Evolutionary conservation across 306 rosid species (phyloP), one percentile per base, ranked within the genome.

Genomic region (Rubus idaeus): DNA sequence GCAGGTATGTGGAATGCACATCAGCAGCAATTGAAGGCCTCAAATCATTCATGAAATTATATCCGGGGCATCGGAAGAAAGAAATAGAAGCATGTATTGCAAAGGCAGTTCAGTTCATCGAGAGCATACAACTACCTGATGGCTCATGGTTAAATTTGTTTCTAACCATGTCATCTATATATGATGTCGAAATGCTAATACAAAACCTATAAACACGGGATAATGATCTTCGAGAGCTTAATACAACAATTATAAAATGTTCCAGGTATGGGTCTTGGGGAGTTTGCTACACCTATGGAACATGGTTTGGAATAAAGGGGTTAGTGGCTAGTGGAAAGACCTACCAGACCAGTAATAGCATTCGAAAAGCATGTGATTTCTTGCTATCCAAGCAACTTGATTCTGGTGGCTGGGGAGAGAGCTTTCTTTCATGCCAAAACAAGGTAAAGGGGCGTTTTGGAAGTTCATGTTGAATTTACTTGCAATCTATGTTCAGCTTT

Each of bases 391-490:
- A 87, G 58, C 97, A 90, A 53, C 85, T 78, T 0, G 12, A 46
- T 37, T 83, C 80, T 8, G 96, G 93, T 60, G 96, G 97, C 5
- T 90, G 96, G 96, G 91, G 91, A 71, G 97, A 92, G 82, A 92
- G 96, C 82, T 88, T 87, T 49, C 79, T 90, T 11, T 87, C 97
- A 45, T 77, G 90, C 78, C 92, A 90, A 73, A 10, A 81, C 8
- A 88, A 82, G 91, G 97, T 87, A 80, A 23, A 2, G 37, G n/a
- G 58, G 8, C 3, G 4, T 50, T 51, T 50, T 70, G 51, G 30
- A 53, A 16, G 64, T 14, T 51, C 4, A 20, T 21, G 56, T 63
- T 17, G 17, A 44, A 26, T 18, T 7, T 14, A 4, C 9, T 64
- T 3, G n/a, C 40, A 3, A 46, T 8, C 65, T 26, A 6, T 30